Base-by-base conservation (phyloP, 2,329 filamentous ascomycete species). In the Fusarium sacchari region DNA sequence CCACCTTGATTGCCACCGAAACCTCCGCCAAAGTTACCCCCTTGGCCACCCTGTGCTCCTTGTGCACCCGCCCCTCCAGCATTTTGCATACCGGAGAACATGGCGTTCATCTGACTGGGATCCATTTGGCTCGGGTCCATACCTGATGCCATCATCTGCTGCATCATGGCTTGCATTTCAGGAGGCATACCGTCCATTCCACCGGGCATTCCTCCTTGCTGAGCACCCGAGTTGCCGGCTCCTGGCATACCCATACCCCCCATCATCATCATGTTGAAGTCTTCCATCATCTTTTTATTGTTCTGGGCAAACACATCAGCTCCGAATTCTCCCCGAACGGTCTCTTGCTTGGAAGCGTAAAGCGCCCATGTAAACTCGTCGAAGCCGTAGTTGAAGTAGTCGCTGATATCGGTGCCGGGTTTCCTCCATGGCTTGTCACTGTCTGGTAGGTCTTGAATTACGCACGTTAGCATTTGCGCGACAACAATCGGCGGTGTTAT, bases 371-470 rank as follows among this genome's bases (percentile, higher is more conserved):
- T 97, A 83, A 98, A 98, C 83, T 98, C 96, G 83, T 98, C 96
- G 80, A 98, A 98, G 66, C 96, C 96, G 83, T 98, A 98, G 86
- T 98, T 98, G 89, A 98, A 98, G 84, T 97, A 98, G 81, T 99
- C 96, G 67, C 93, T 96, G 61, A 97, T 90, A 79, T 99, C 96
- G 17, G 96, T 95, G 52, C 96, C 96, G 0, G 96, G 96, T 73
- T 95, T 92, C 49, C 96, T 92, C 96, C 96, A 99, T 24, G 96
- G 95, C 82, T 98, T 98, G 72, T 95, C 93, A 78, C 95, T 94
- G 13, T 94, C 92, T 42, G 90, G 88, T 26, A 95, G 89, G 78
- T 92, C 90, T 88, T 69, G 36, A 11, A 17, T 30, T 67, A 49
- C 50, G 61, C 40, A 74, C 30, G 32, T 74, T 57, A 65, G 59